Evolutionary conservation across 2,329 filamentous ascomycete species (phyloP).

Genomic region (Epicoccum nigrum): DNA sequence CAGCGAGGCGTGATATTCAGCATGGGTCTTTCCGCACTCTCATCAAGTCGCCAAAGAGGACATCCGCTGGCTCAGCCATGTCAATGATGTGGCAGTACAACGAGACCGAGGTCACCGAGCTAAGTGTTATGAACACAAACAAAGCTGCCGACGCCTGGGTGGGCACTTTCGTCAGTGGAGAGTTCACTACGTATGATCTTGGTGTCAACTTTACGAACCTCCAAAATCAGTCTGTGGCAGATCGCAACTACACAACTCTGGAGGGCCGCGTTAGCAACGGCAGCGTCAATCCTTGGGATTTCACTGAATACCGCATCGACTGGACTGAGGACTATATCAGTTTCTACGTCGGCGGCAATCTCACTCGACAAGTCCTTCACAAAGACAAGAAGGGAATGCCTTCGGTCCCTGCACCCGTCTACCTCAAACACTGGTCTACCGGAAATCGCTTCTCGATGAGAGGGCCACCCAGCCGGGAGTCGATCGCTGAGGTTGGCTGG

Average conservation of each 20-base stretch:
- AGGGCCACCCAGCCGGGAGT: constrained; percentile 51
- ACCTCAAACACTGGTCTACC: constrained; percentile 57
- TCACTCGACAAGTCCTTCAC: constrained; percentile 43
- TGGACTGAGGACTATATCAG: constrained; percentile 54
- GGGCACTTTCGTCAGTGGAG: constrained; percentile 47
- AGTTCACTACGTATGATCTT: constrained; percentile 46
- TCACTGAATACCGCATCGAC: constrained; percentile 55
- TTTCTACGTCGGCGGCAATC: constrained; percentile 51
- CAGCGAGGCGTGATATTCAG: constrained; percentile 54
- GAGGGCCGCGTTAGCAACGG: constrained; percentile 37
- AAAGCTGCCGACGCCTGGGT: constrained; percentile 48
- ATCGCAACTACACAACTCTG: constrained; percentile 50
- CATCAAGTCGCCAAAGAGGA: constrained; percentile 49
- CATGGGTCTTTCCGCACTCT: constrained; percentile 55
- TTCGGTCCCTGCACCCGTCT: constrained; percentile 51
- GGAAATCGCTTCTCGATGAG: constrained; percentile 54
- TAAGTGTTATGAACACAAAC: constrained; percentile 56
- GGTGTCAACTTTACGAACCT: constrained; percentile 52
- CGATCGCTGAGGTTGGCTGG: constrained; percentile 54
- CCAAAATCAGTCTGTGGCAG: constrained; percentile 30
- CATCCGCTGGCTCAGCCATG: constrained; percentile 50
- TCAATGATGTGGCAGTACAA: constrained; percentile 57
- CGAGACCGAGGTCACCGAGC: constrained; percentile 50
- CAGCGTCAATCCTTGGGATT: constrained; percentile 51
- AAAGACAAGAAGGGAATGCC: constrained; percentile 46